Conservation (phyloP, 1,284 basidiomycete genomes). For the Abortiporus biennis region DNA sequence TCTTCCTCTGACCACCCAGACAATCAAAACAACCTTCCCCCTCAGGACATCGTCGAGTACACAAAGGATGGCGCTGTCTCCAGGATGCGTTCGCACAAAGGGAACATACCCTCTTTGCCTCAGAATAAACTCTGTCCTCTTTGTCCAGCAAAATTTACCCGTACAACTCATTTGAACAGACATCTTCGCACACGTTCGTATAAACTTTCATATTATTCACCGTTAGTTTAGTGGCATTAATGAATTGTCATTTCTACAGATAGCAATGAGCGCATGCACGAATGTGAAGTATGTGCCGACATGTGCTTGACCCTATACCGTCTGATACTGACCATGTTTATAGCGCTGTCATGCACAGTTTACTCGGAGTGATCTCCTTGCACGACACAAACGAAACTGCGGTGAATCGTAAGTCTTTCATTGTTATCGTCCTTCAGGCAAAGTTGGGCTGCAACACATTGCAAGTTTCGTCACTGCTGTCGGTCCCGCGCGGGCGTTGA, state of each 20-base stretch:
- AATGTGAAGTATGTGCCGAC: slow-evolving; percentile 37
- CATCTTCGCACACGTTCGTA: slow-evolving; percentile 38
- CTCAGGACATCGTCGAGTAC: slow-evolving; percentile 14
- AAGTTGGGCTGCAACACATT: too few species aligned
- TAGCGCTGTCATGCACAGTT: slow-evolving; percentile 51
- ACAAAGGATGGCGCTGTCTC: slow-evolving; percentile 22
- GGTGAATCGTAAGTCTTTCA: slow-evolving; percentile 41
- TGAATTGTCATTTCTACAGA: slow-evolving; percentile 16
- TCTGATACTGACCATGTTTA: not conserved
- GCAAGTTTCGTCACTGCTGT: too few species aligned
- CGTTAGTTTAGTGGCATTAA: not conserved
- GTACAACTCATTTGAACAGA: slow-evolving; percentile 51
- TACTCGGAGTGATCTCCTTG: slow-evolving; percentile 52
- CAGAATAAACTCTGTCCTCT: slow-evolving; percentile 48
- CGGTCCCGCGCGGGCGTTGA: too few species aligned
- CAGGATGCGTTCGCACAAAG: slow-evolving; percentile 29
- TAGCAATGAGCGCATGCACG: slow-evolving; percentile 44
- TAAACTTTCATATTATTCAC: not conserved
- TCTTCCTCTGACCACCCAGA: too few species aligned
- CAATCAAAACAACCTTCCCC: too few species aligned
- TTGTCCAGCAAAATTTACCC: slow-evolving; percentile 53
- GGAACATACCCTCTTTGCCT: slow-evolving; percentile 29
- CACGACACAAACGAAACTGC: slow-evolving; percentile 50
- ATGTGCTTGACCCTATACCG: not conserved
- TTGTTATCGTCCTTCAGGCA: not conserved